These are phyloP conservation scores for Acacia melanoxylon DNA, from an alignment of 306 rosid genomes.

Conservation along the genomic window DNA sequence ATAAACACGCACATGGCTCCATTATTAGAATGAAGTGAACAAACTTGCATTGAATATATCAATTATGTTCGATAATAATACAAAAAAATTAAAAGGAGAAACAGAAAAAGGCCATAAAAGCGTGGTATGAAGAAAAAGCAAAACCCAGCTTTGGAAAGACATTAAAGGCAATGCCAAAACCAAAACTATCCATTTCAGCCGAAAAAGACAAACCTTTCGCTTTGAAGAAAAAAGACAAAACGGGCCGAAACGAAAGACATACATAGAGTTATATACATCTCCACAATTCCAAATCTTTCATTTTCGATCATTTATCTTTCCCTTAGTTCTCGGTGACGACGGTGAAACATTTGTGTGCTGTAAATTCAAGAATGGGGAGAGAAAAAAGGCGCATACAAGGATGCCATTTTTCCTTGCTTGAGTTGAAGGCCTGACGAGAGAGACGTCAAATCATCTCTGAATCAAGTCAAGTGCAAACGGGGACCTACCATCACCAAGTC, in stretches of 20 bases:
- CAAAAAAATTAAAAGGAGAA: not conserved
- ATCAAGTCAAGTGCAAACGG: slow-evolving; percentile 31
- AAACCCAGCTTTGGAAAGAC: slow-evolving; percentile 9
- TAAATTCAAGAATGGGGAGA: slow-evolving; percentile 13
- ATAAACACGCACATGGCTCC: not conserved
- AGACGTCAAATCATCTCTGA: slow-evolving; percentile 50
- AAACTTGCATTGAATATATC: not conserved
- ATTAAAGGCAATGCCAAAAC: slow-evolving; percentile 22
- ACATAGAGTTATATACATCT: not conserved
- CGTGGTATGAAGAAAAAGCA: not conserved
- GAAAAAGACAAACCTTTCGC: slow-evolving; percentile 27
- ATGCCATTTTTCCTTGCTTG: not conserved
- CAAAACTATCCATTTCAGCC: slow-evolving; percentile 11
- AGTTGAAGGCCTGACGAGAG: slow-evolving; percentile 29
- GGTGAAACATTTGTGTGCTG: slow-evolving; percentile 7
- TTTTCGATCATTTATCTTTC: not conserved
- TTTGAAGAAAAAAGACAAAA: slow-evolving; percentile 8
- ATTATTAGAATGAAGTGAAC: not conserved
- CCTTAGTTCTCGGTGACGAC: not conserved
- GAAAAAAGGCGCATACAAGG: slow-evolving; percentile 9
- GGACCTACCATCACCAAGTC: slow-evolving; percentile 41
- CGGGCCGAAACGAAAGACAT: not conserved
- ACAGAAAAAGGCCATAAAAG: not conserved
- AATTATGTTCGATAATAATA: not conserved
- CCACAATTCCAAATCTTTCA: slow-evolving; percentile 19